These are phyloP conservation scores for Aspergillus incahuasiensis DNA, from an alignment of 495 filamentous ascomycete species.

Conservation along the genomic window DNA sequence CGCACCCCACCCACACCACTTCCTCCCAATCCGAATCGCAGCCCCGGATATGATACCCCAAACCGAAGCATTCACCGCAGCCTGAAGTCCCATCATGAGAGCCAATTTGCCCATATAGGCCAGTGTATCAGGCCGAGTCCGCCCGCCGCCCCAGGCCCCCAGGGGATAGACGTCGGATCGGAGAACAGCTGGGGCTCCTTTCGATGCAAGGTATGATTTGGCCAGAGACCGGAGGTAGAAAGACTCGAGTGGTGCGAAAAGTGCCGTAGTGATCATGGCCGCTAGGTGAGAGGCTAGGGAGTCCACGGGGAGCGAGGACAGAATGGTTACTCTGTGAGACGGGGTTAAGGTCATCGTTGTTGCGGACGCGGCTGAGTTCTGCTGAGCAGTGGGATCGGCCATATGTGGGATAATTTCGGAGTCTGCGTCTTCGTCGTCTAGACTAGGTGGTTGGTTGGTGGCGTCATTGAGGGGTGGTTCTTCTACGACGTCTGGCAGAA, in stretches of 20 bases:
- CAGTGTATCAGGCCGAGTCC: conserved; percentile 30
- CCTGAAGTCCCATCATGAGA: conserved; percentile 44
- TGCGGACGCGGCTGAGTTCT: not conserved
- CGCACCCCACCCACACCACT: conserved; percentile 44
- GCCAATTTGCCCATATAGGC: conserved; percentile 42
- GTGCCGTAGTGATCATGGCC: conserved; percentile 34
- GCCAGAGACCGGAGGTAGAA: conserved; percentile 46
- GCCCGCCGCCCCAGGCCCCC: conserved; percentile 39
- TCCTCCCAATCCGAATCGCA: conserved; percentile 43
- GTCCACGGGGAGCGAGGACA: conserved; percentile 45
- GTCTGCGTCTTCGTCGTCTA: not conserved
- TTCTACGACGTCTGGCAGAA: conserved; percentile 35
- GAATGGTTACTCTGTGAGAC: conserved; percentile 44
- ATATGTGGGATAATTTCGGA: conserved; percentile 6
- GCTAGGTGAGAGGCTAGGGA: conserved; percentile 43
- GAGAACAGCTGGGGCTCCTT: conserved; percentile 18
- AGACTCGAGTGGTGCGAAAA: conserved; percentile 46
- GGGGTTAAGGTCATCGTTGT: conserved; percentile 1
- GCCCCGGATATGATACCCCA: conserved; percentile 42
- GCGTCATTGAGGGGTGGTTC: conserved; percentile 28
- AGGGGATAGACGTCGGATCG: conserved; percentile 31
- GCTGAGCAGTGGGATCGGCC: conserved; percentile 16
- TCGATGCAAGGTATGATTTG: conserved; percentile 33
- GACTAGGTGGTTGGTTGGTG: conserved; percentile 8
- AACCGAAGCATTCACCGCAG: conserved; percentile 38